Evolutionary conservation across 441 rosid genomes (phyloP).

Genomic region (Euphorbia corollata): DNA sequence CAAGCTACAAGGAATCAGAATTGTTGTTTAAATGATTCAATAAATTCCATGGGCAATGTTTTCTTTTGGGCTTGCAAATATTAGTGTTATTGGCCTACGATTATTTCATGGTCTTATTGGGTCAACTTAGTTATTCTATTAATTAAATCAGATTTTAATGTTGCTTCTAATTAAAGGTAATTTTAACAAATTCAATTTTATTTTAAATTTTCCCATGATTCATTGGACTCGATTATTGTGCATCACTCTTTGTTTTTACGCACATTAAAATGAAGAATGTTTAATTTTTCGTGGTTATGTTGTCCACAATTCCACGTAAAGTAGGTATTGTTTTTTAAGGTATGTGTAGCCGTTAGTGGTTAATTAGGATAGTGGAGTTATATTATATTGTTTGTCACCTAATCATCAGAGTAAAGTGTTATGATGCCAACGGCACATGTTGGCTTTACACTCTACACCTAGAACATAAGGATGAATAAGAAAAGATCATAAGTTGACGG

Average conservation of each 20-base stretch:
- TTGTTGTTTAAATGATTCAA: slow-evolving; percentile 9
- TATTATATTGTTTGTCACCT: neutral
- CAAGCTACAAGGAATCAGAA: neutral
- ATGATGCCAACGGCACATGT: neutral
- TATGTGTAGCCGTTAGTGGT: neutral
- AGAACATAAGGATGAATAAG: too few relatives aligned
- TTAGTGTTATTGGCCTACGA: neutral
- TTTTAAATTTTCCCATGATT: too few relatives aligned
- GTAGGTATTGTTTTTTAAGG: neutral
- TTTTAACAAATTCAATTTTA: too few relatives aligned
- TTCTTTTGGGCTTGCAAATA: slow-evolving; percentile 1
- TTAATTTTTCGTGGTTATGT: too few relatives aligned
- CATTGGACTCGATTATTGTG: too few relatives aligned
- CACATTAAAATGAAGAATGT: too few relatives aligned
- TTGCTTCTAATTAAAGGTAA: neutral
- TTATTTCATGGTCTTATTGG: neutral
- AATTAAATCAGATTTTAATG: neutral
- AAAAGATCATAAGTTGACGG: too few relatives aligned
- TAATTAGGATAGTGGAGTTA: neutral
- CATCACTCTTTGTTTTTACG: too few relatives aligned
- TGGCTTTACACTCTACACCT: too few relatives aligned
- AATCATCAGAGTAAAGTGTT: neutral
- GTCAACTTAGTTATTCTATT: neutral
- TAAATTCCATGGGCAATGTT: neutral
- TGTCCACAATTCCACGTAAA: neutral